These are phyloP conservation scores for Orbilia quercus DNA, from an alignment of 2,329 filamentous ascomycete species.

Conservation along the genomic window DNA sequence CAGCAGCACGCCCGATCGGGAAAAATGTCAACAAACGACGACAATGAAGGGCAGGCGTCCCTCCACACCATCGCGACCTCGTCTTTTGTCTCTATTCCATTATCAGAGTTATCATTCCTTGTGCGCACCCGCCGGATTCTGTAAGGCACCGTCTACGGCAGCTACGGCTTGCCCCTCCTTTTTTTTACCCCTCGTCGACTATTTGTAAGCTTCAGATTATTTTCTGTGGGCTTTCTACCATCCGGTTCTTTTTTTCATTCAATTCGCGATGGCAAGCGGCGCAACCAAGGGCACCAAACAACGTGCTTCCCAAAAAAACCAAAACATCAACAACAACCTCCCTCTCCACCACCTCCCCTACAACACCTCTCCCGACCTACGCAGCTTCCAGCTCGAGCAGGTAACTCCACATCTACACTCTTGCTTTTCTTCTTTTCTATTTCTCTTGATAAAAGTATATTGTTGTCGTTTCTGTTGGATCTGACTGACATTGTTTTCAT, in stretches of 20 bases:
- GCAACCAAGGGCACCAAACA: conserved; percentile 45
- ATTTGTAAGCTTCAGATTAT: neutral
- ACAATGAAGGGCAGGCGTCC: neutral
- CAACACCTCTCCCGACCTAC: conserved; percentile 39
- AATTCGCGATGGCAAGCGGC: conserved; percentile 54
- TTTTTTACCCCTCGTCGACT: conserved; percentile 20
- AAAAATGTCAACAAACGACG: conserved; percentile 42
- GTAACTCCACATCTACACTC: conserved; percentile 24
- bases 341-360: conserved; percentile 12
- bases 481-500: conserved; percentile 14
- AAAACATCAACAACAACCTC: conserved; percentile 55
- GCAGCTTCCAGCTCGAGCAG: conserved; percentile 49
- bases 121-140: conserved; percentile 16
- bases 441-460: too few relatives aligned
- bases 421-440: conserved; percentile 1
- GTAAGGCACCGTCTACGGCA: conserved; percentile 35
- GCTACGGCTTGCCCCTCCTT: conserved; percentile 30
- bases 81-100: conserved; percentile 6
- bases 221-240: neutral
- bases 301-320: conserved; percentile 34
- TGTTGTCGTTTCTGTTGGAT: neutral
- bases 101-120: conserved; percentile 11
- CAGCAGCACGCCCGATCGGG: conserved; percentile 40
- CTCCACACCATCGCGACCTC: conserved; percentile 29
- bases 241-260: conserved; percentile 18